Evolutionary conservation across 441 rosid genomes (phyloP).

Genomic region (Jatropha multifida): DNA sequence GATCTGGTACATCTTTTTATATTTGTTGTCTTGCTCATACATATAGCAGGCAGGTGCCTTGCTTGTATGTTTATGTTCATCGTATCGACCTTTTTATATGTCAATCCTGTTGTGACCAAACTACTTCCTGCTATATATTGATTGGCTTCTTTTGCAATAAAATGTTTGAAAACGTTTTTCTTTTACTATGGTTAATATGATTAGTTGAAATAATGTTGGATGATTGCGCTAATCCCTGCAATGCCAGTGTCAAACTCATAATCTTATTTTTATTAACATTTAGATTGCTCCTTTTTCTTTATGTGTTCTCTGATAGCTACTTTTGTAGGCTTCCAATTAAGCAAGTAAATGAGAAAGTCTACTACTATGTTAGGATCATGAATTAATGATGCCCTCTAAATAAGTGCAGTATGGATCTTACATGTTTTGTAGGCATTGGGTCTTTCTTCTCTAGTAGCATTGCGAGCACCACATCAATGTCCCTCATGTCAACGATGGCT

Average conservation of each 20-base stretch:
- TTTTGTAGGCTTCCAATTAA: background rate
- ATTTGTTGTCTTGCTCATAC: background rate
- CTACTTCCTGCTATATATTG: background rate
- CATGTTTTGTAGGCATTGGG: constrained; percentile 56
- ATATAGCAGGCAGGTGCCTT: background rate
- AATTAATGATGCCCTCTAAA: background rate
- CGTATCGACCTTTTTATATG: background rate
- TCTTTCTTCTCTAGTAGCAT: constrained; percentile 71
- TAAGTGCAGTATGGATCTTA: constrained; percentile 16
- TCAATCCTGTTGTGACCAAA: background rate
- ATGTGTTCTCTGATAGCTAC: background rate
- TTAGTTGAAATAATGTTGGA: background rate
- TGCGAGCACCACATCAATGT: constrained; percentile 71
- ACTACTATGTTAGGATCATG: background rate
- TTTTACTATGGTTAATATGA: background rate
- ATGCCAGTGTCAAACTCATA: background rate
- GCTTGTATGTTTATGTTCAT: background rate
- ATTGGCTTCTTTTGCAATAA: background rate
- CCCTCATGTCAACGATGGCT: constrained; percentile 79
- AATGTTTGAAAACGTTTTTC: background rate
- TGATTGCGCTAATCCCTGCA: background rate
- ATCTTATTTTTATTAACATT: background rate
- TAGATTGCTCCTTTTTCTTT: background rate
- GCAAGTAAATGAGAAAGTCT: background rate
- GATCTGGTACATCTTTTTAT: constrained; percentile 56